A percentile compares a stretch with the other conserved stretches of the same genome.
These are phyloP conservation scores for Saccharomyces hybrid DNA, from an alignment of 1,139 yeast species.

Conservation along the genomic window DNA sequence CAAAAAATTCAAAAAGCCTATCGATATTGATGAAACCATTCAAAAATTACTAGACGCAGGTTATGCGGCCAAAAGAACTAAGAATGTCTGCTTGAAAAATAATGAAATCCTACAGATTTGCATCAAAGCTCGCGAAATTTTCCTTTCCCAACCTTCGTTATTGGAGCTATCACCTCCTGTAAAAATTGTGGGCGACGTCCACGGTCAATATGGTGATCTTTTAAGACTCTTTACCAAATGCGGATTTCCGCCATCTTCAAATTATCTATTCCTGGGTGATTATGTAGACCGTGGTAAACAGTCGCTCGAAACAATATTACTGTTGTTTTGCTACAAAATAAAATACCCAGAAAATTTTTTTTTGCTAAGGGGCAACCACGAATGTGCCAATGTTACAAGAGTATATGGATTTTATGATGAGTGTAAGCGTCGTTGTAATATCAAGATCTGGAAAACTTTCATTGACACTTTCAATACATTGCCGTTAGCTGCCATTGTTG, in stretches of 20 bases:
- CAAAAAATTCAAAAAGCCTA: slow-evolving; percentile 33
- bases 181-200: slow-evolving; percentile 95
- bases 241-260: slow-evolving; percentile 96
- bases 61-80: slow-evolving; percentile 86
- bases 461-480: slow-evolving; percentile 90
- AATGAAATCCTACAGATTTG: slow-evolving; percentile 83
- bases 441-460: slow-evolving; percentile 89
- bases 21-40: slow-evolving; percentile 82
- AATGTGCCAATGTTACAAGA: slow-evolving; percentile 91
- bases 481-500: slow-evolving; percentile 93
- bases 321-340: slow-evolving; percentile 83
- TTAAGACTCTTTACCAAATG: slow-evolving; percentile 88
- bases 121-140: slow-evolving; percentile 78
- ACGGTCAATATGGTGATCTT: slow-evolving; percentile 91
- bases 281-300: slow-evolving; percentile 97
- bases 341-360: slow-evolving; percentile 96
- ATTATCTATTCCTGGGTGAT: slow-evolving; percentile 87
- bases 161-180: slow-evolving; percentile 91
- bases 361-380: slow-evolving; percentile 88
- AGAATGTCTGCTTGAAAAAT: slow-evolving; percentile 79
- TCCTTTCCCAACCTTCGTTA: slow-evolving; percentile 80
- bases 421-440: slow-evolving; percentile 86
- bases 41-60: slow-evolving; percentile 92
- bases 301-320: slow-evolving; percentile 79
- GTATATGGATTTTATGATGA: slow-evolving; percentile 97